A percentile compares a stretch with the other conserved stretches of the same genome.
Conservation (phyloP, 1,139 yeast genomes). For the Taphrina flavorubra region DNA sequence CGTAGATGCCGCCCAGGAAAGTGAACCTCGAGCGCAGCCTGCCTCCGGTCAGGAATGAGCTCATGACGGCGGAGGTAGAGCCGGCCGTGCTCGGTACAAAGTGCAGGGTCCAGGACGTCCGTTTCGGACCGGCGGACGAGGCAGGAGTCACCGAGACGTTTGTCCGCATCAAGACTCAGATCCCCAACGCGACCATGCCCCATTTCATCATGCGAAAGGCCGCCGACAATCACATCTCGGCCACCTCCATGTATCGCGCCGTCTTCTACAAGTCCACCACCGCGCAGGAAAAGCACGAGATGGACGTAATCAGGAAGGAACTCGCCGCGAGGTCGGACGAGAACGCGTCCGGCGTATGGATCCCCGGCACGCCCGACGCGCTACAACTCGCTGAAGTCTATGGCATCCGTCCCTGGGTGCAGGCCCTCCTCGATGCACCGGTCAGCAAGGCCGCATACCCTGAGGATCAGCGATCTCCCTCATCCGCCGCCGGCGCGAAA, state of each 20-base stretch:
- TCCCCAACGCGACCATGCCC: conserved; percentile 28
- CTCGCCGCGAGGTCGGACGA: conserved; percentile 36
- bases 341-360: conserved; percentile 41
- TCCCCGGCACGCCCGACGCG: conserved; percentile 41
- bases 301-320: conserved; percentile 34
- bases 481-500: not conserved
- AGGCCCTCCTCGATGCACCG: conserved; percentile 32
- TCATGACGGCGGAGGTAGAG: conserved; percentile 23
- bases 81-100: conserved; percentile 22
- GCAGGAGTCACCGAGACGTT: conserved; percentile 35
- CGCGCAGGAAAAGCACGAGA: conserved; percentile 34
- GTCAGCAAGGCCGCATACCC: conserved; percentile 13
- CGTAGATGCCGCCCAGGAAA: conserved; percentile 27
- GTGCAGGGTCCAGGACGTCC: conserved; percentile 39
- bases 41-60: conserved; percentile 25
- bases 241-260: conserved; percentile 41
- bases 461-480: conserved; percentile 25
- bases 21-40: conserved; percentile 23
- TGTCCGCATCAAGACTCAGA: conserved; percentile 36
- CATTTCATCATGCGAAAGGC: conserved; percentile 40
- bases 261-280: conserved; percentile 30
- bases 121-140: conserved; percentile 37
- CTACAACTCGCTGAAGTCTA: conserved; percentile 37
- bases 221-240: conserved; percentile 33
- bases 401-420: conserved; percentile 41